Conservation (phyloP, 495 filamentous ascomycete species). For the Pyrenopolyporus hunteri region DNA sequence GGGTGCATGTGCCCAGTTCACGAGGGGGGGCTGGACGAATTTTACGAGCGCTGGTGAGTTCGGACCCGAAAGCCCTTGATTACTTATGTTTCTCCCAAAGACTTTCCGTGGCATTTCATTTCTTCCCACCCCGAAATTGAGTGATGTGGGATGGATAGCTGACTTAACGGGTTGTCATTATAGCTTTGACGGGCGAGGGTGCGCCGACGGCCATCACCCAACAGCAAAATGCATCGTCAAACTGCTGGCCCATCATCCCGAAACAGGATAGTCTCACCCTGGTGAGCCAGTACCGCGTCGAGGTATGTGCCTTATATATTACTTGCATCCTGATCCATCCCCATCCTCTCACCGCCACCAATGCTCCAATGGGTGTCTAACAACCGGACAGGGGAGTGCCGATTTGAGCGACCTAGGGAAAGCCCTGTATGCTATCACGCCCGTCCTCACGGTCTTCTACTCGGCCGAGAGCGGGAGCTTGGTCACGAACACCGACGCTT, state of each 20-base stretch:
- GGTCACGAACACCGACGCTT: slow-evolving; percentile 16
- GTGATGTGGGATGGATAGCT: not conserved
- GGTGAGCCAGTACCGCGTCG: slow-evolving; percentile 13
- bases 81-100: no score
- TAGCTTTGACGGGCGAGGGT: slow-evolving; percentile 28
- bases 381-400: slow-evolving; percentile 12
- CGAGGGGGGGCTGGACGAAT: slow-evolving; percentile 21
- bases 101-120: no score
- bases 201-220: slow-evolving; percentile 10
- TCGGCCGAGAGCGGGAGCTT: slow-evolving; percentile 13
- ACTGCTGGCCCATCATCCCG: slow-evolving; percentile 38
- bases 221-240: slow-evolving; percentile 27
- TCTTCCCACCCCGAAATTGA: not conserved
- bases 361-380: not conserved
- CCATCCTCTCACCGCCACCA: not conserved
- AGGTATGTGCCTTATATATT: slow-evolving; percentile 7
- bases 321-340: not conserved
- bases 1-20: slow-evolving; percentile 10
- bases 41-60: slow-evolving; percentile 29
- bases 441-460: slow-evolving; percentile 36
- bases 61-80: not conserved
- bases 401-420: slow-evolving; percentile 1
- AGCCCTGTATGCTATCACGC: slow-evolving; percentile 26
- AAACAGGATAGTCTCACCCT: slow-evolving; percentile 33
- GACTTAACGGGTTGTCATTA: not conserved